Percentiles rank a stretch among this genome's conserved stretches.
Conservation (phyloP, 768 basidiomycete genomes). For the Auriscalpium orientale region DNA sequence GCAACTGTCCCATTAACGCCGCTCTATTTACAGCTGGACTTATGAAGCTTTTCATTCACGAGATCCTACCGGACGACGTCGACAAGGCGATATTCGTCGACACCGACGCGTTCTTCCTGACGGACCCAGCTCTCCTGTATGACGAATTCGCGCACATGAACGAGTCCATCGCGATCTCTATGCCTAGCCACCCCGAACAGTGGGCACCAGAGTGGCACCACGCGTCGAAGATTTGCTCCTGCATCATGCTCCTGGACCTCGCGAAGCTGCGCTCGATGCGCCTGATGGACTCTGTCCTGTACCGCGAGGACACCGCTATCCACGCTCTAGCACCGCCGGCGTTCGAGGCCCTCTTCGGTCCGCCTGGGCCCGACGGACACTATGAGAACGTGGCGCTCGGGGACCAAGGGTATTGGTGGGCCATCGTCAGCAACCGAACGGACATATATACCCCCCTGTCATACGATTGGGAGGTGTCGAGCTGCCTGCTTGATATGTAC, state of each 20-base stretch:
- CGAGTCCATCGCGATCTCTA: constrained; percentile 31
- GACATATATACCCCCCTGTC: constrained; percentile 36
- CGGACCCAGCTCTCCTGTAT: constrained; percentile 41
- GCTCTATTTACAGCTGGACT: constrained; percentile 31
- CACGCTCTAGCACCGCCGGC: constrained; percentile 33
- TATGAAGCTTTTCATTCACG: constrained; percentile 48
- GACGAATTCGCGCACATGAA: constrained; percentile 29
- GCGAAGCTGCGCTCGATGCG: constrained; percentile 34
- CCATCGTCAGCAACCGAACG: constrained; percentile 36
- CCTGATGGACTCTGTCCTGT: constrained; percentile 40
- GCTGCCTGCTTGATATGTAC: constrained; percentile 42
- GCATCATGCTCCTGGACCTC: constrained; percentile 45
- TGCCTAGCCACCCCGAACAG: constrained; percentile 40
- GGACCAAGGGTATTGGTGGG: constrained; percentile 50
- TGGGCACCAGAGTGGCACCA: constrained; percentile 33
- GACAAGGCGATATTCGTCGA: constrained; percentile 43
- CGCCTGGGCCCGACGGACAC: constrained; percentile 27
- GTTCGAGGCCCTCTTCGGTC: constrained; percentile 38
- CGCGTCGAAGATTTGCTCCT: constrained; percentile 42
- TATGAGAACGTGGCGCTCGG: constrained; percentile 41
- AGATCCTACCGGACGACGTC: constrained; percentile 36
- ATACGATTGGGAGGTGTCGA: constrained; percentile 43
- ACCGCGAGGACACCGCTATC: constrained; percentile 23
- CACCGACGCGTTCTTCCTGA: constrained; percentile 44
- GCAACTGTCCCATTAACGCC: background rate